Evolutionary conservation across 768 basidiomycete genomes (phyloP).

Genomic region (Podaxis carcinomalis): DNA sequence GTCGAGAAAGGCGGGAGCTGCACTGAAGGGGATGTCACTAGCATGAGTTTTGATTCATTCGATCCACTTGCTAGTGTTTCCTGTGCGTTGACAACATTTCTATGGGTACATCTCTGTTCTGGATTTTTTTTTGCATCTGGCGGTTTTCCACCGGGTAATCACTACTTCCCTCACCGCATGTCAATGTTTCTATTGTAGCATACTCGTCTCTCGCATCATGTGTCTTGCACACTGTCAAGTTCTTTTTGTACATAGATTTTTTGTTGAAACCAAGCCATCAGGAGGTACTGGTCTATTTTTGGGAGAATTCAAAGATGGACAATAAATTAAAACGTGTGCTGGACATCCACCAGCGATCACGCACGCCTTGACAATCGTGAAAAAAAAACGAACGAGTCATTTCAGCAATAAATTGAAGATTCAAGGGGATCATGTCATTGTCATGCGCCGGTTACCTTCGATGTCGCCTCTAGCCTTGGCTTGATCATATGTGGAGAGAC

Average conservation of each 20-base stretch:
- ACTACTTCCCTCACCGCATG: background rate
- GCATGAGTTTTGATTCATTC: background rate
- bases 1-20: conserved; percentile 47
- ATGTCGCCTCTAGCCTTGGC: background rate
- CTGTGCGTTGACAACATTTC: background rate
- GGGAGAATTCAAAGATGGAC: background rate
- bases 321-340: background rate
- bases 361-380: no score
- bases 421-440: no score
- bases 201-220: background rate
- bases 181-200: background rate
- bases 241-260: no score
- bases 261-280: no score
- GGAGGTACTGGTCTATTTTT: no score
- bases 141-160: background rate
- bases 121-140: background rate
- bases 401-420: no score
- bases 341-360: no score
- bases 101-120: background rate
- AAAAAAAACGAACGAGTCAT: no score
- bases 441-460: no score
- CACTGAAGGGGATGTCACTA: conserved; percentile 3
- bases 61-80: background rate
- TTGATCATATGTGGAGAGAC: background rate
- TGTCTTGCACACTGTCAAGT: background rate